Conservation (phyloP, 139 green algal genomes). For the Micromonas pusilla region DNA sequence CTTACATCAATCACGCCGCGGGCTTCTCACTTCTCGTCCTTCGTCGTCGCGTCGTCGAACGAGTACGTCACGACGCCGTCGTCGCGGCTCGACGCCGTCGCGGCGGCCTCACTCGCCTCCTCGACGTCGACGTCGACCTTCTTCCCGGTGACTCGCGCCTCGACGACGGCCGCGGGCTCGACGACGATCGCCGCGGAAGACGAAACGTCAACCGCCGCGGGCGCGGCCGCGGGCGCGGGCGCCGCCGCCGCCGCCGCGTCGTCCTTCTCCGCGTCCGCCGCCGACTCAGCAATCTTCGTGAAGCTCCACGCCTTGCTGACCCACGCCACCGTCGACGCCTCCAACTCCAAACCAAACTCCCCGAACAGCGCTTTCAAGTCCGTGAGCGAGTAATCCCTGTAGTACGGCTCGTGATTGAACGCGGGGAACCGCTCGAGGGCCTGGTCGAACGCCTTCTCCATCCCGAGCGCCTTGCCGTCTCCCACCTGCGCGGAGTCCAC, state of each 20-base stretch:
- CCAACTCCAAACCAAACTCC: constrained; percentile 10
- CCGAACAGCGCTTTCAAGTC: constrained; percentile 18
- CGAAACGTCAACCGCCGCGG: no score
- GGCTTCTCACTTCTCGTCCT: no score
- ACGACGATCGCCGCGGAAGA: not conserved
- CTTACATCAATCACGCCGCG: no score
- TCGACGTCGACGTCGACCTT: not conserved
- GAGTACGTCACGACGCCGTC: no score
- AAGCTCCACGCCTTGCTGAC: constrained; percentile 19
- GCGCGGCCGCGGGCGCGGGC: no score
- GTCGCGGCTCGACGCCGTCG: no score
- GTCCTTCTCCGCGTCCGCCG: not conserved
- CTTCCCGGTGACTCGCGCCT: not conserved
- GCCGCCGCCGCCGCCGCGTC: not conserved
- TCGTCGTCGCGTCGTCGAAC: no score
- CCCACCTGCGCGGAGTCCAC: constrained; percentile 21
- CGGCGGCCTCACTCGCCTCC: no score
- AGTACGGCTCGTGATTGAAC: constrained; percentile 32
- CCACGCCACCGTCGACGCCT: constrained; percentile 7
- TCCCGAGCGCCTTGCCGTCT: constrained; percentile 17
- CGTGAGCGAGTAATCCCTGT: constrained; percentile 9
- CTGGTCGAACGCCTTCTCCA: constrained; percentile 19
- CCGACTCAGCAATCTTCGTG: not conserved
- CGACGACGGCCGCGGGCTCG: not conserved
- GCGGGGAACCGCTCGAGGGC: constrained; percentile 15